Conservation (phyloP, 805 yeast genomes). For the Nakazawaea wickerhamii region DNA sequence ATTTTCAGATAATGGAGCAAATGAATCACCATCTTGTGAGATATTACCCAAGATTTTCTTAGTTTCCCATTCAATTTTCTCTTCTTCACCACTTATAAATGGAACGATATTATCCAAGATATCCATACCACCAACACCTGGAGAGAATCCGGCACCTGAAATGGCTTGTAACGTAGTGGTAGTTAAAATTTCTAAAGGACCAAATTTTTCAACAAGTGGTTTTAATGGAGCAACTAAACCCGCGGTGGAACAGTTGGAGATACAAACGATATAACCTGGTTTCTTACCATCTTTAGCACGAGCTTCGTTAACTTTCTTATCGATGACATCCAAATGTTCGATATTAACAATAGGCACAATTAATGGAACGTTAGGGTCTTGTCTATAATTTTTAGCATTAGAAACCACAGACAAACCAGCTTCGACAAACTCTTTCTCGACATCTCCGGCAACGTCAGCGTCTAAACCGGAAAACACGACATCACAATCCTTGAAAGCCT, state of each 20-base stretch:
- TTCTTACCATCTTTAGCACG: conserved; percentile 43
- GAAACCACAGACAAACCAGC: conserved; percentile 83
- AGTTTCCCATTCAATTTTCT: conserved; percentile 97
- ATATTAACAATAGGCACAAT: conserved; percentile 94
- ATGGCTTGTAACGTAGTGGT: conserved; percentile 95
- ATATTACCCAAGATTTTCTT: conserved; percentile 82
- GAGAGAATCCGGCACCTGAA: conserved; percentile 97
- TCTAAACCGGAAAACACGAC: conserved; percentile 94
- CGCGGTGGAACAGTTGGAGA: conserved; percentile 97
- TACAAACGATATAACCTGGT: conserved; percentile 87
- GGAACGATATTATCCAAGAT: conserved; percentile 93
- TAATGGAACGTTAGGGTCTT: conserved; percentile 81
- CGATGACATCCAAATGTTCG: conserved; percentile 76
- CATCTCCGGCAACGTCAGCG: conserved; percentile 87
- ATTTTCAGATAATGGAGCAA: conserved; percentile 54
- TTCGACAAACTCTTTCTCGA: conserved; percentile 79
- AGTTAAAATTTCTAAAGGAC: conserved; percentile 82
- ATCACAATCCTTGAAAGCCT: conserved; percentile 81
- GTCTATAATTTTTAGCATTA: conserved; percentile 94
- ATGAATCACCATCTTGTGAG: conserved; percentile 44
- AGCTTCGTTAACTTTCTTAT: conserved; percentile 49
- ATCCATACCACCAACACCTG: conserved; percentile 95
- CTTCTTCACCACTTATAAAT: conserved; percentile 94
- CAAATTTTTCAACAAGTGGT: conserved; percentile 86
- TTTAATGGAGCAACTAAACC: conserved; percentile 95